Evolutionary conservation across 225 moss, liverwort and hornwort species (phyloP), one percentile per base, ranked within the genome.

Genomic region (Marchantia paleacea): DNA sequence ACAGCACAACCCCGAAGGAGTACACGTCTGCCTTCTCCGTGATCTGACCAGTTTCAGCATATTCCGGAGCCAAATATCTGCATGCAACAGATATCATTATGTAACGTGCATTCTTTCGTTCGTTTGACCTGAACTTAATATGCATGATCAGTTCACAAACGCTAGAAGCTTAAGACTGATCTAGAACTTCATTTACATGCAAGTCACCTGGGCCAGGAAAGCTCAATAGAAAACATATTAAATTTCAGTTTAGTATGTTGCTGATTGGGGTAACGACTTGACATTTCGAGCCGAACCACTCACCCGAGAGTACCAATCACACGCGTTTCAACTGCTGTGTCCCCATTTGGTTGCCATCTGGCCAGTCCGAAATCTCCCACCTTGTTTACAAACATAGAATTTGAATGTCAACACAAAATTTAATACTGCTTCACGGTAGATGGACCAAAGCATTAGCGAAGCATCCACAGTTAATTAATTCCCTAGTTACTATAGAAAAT

Each of bases 291-390:
- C 58, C 58, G 20, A 55, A 47, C 15, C 16, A 52, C 82, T 70
- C 69, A 94, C 94, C 94, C 94, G 7, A 91, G 78, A 55, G 94
- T 94, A 53, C 94, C 92, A 28, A 94, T 89, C 7, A 94, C 94
- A 60, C 90, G 90, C 15, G 94, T 94, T 82, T 92, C 92, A 80
- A 91, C 91, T 30, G 91, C 89, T 79, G 85, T 76, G 50, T 92
- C 88, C 12, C 90, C 91, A 73, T 85, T 87, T 75, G 89, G 82
- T 78, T 94, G 94, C 70, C 91, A 85, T 82, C 94, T 82, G 18
- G 92, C 94, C 5, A 94, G 88, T 10, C 94, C 94, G 58, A 94
- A 94, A 54, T 92, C 92, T 63, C 94, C 94, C 28, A 87, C 84
- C 87, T 87, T 31, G 14, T 29, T 24, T n/a, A 2, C n/a, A n/a